A percentile compares a stretch with the other conserved stretches of the same genome.
Conservation (phyloP, 805 yeast species). For the Metschnikowia lochheadii region DNA sequence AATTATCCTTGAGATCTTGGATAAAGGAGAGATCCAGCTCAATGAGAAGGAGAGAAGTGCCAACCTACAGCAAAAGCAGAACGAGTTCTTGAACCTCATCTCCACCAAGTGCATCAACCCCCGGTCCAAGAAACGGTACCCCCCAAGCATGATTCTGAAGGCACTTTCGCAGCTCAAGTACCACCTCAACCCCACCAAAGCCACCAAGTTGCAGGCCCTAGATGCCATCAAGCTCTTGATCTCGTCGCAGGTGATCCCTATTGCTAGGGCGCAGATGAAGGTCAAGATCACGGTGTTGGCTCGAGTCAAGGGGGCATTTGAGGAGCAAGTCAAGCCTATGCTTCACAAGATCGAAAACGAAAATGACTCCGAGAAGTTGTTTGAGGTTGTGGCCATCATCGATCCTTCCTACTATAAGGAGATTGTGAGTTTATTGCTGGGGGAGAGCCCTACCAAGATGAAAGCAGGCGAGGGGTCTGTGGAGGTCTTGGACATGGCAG, state of each 20-base stretch:
- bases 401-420: constrained; percentile 83
- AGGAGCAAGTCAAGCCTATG: constrained; percentile 30
- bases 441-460: constrained; percentile 37
- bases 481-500: constrained; percentile 88
- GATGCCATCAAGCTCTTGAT: constrained; percentile 83
- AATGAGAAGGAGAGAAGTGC: constrained; percentile 89
- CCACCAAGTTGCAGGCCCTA: constrained; percentile 84
- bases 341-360: constrained; percentile 40
- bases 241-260: constrained; percentile 80
- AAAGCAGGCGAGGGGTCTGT: constrained; percentile 57
- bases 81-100: constrained; percentile 77
- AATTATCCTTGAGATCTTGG: constrained; percentile 75
- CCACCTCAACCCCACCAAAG: constrained; percentile 66
- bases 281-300: constrained; percentile 58
- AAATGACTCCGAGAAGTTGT: constrained; percentile 37
- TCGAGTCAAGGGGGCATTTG: constrained; percentile 43
- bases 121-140: constrained; percentile 80
- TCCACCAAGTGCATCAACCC: constrained; percentile 93
- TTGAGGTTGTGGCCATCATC: constrained; percentile 55
- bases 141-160: constrained; percentile 91
- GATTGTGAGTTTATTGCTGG: constrained; percentile 56
- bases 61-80: constrained; percentile 65
- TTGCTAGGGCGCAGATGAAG: constrained; percentile 92
- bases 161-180: constrained; percentile 74
- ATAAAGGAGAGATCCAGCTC: constrained; percentile 90